Evolutionary conservation across 768 basidiomycete genomes (phyloP).

Genomic region (Naematelia aurantialba): DNA sequence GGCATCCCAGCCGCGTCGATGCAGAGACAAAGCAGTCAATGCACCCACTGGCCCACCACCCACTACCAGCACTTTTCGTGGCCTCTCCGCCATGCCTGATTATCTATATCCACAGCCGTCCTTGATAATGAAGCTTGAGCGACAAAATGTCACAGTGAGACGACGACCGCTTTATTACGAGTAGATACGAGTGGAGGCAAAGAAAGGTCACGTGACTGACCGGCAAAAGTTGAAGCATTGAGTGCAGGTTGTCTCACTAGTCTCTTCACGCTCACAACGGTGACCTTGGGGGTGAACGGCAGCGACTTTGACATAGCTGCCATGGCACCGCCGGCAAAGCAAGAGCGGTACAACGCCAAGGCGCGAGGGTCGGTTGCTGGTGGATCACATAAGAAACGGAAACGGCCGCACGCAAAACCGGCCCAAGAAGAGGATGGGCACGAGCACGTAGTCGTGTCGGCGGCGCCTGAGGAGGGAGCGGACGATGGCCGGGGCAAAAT

Average conservation of each 20-base stretch:
- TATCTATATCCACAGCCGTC: background rate
- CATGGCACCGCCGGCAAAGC: slow-evolving; percentile 40
- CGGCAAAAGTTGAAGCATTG: background rate
- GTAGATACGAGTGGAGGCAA: background rate
- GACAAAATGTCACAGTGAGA: too few relatives aligned
- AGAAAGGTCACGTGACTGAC: slow-evolving; percentile 3
- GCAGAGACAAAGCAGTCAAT: slow-evolving; percentile 77
- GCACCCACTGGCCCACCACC: slow-evolving; percentile 96
- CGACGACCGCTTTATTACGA: too few relatives aligned
- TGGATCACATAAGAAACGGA: slow-evolving; percentile 64
- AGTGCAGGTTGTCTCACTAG: background rate
- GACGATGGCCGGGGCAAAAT: slow-evolving; percentile 11
- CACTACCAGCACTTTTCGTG: slow-evolving; percentile 49
- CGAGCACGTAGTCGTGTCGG: slow-evolving; percentile 30
- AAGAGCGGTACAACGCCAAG: slow-evolving; percentile 59
- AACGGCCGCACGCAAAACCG: slow-evolving; percentile 31
- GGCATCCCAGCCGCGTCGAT: slow-evolving; percentile 70
- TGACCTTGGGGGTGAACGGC: background rate
- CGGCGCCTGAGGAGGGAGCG: slow-evolving; percentile 9
- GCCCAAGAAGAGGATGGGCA: slow-evolving; percentile 24
- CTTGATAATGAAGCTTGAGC: too few relatives aligned
- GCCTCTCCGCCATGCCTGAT: slow-evolving; percentile 6
- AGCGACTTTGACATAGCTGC: background rate
- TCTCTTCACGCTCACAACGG: background rate
- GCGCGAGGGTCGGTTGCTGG: slow-evolving; percentile 63